Base-by-base conservation (phyloP, 495 filamentous ascomycete species). In the Aspergillus incahuasiensis region DNA sequence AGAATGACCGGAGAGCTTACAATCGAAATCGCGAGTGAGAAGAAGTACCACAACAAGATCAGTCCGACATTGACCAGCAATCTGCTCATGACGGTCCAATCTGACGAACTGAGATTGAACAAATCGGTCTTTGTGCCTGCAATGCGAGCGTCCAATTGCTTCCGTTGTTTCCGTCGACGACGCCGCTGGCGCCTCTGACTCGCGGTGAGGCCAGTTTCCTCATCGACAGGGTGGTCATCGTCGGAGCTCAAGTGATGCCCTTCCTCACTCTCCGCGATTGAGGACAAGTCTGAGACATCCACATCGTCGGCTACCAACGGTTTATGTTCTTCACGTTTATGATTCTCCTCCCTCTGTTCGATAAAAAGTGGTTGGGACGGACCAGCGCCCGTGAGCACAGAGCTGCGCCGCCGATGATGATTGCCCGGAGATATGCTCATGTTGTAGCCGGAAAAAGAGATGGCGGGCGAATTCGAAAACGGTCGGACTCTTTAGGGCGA, bases 1-100 rank as follows among this genome's bases (percentile, higher is more conserved):
- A 7, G 16, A 35, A 45, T 53, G n/a, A 11, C 22, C 9, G 24
- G 46, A 47, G 18, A 32, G 77, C 89, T 79, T 81, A 95, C 91
- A 52, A 98, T 84, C 25, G 95, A 97, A 63, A 97, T 96, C 13
- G 88, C 88, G 35, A 97, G 81, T 16, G 91, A 96, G 71, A 97
- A 97, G 25, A 90, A 74, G 72, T 97, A 96, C 94, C 94, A 98
- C 59, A 95, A 74, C 24, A 81, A 80, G 54, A 98, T 96, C 59
- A 98, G 72, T 3, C 80, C 62, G 32, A 72, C 79, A 68, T 98
- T 97, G 60, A 89, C 76, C 24, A 86, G 63, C 51, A 88, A 69
- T 56, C 74, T 82, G 71, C 75, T 86, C 13, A 89, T 35, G 5
- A 97, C 81, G 63, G 76, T 87, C 63, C 81, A 76, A 71, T 94